Evolutionary conservation across 1,139 yeast genomes (phyloP).

Genomic region (Saccharomycopsis phalli): DNA sequence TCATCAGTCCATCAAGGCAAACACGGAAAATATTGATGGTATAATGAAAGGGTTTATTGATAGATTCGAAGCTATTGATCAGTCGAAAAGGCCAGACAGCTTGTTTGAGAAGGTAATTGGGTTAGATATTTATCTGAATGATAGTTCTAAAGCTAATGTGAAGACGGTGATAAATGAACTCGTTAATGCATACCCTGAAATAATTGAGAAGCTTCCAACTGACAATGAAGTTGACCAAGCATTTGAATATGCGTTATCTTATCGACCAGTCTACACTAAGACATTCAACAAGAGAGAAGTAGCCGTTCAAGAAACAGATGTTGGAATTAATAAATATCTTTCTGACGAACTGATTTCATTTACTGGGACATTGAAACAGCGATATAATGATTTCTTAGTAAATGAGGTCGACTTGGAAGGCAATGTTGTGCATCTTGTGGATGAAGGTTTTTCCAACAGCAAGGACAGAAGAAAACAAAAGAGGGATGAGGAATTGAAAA

Average conservation of each 20-base stretch:
- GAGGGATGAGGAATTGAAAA: conserved; percentile 34
- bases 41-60: conserved; percentile 69
- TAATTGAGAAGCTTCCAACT: conserved; percentile 27
- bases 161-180: conserved; percentile 35
- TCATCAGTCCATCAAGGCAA: conserved; percentile 64
- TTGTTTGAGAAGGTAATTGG: conserved; percentile 57
- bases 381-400: conserved; percentile 92
- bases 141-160: conserved; percentile 50
- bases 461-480: conserved; percentile 43
- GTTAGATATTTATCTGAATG: conserved; percentile 34
- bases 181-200: conserved; percentile 35
- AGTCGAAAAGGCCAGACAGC: conserved; percentile 47
- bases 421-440: conserved; percentile 63
- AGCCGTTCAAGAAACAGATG: conserved; percentile 47
- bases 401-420: conserved; percentile 72
- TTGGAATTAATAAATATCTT: conserved; percentile 72
- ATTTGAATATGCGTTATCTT: conserved; percentile 8
- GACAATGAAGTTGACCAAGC: conserved; percentile 11
- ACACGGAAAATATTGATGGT: conserved; percentile 41
- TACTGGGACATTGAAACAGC: conserved; percentile 69
- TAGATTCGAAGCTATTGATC: conserved; percentile 55
- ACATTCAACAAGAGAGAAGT: conserved; percentile 1
- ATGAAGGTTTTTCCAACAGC: conserved; percentile 60
- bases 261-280: conserved; percentile 8
- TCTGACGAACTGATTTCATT: conserved; percentile 55